These are phyloP conservation scores for Epichloe festucae DNA, from an alignment of 2,329 filamentous ascomycete species.

Conservation along the genomic window DNA sequence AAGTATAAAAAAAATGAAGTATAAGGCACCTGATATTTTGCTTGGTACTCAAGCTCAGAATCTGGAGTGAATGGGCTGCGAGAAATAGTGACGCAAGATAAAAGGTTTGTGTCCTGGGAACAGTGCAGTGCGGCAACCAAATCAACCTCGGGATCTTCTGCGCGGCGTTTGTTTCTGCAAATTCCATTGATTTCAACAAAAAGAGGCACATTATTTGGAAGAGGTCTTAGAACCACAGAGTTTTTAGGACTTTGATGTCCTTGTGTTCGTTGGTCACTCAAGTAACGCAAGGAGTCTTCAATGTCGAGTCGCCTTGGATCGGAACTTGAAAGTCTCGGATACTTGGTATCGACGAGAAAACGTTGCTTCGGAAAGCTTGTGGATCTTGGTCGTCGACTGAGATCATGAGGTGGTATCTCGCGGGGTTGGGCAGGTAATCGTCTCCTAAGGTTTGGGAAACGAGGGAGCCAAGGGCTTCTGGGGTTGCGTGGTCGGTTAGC, in stretches of 20 bases:
- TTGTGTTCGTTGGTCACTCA: background rate
- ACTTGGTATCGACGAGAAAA: conserved; percentile 2
- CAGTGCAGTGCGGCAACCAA: conserved; percentile 14
- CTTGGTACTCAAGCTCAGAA: conserved; percentile 2
- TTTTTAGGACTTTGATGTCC: background rate
- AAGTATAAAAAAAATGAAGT: background rate
- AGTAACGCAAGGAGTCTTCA: background rate
- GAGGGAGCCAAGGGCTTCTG: conserved; percentile 4
- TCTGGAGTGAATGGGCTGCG: background rate
- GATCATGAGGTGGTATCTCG: background rate
- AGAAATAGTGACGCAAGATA: conserved; percentile 5
- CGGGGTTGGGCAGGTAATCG: background rate
- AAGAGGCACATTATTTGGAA: background rate
- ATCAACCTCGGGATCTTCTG: conserved; percentile 18
- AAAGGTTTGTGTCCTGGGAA: background rate
- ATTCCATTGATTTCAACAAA: conserved; percentile 16
- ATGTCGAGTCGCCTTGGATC: background rate
- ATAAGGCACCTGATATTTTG: background rate
- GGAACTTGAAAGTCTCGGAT: background rate
- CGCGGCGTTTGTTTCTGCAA: conserved; percentile 17
- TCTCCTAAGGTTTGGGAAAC: conserved; percentile 1
- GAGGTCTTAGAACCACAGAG: background rate
- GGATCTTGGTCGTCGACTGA: background rate
- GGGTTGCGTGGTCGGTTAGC: conserved; percentile 4
- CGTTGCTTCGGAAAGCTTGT: background rate